Percentiles rank a stretch among this genome's conserved stretches.
These are phyloP conservation scores for Zygoascus biomembranicola DNA, from an alignment of 805 yeast species.

Conservation along the genomic window DNA sequence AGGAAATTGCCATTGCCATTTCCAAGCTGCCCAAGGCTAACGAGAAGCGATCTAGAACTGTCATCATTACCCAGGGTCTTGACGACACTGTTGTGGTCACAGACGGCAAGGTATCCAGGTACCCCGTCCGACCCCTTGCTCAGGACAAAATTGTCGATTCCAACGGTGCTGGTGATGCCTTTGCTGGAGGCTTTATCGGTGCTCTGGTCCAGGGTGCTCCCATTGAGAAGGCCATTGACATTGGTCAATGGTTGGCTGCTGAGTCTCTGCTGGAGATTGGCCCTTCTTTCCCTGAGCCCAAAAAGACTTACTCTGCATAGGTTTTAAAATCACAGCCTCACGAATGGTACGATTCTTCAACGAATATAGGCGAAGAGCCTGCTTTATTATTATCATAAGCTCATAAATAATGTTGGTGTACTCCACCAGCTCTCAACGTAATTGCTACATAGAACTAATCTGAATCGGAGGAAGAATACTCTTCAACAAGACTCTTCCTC, in stretches of 20 bases:
- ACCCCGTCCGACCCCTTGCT: constrained; percentile 66
- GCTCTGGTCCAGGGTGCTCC: constrained; percentile 70
- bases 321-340: not conserved
- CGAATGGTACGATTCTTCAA: not conserved
- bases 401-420: not conserved
- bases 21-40: constrained; percentile 73
- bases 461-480: not conserved
- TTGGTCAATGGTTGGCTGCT: constrained; percentile 96
- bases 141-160: constrained; percentile 71
- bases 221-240: constrained; percentile 52
- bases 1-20: constrained; percentile 71
- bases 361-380: not conserved
- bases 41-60: constrained; percentile 64
- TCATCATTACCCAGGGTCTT: constrained; percentile 90
- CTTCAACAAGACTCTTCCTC: not conserved
- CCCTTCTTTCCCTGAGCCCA: constrained; percentile 81
- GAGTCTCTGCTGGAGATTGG: constrained; percentile 89
- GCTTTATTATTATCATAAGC: not conserved
- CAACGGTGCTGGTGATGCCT: constrained; percentile 99
- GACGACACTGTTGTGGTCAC: constrained; percentile 80
- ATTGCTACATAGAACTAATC: not conserved
- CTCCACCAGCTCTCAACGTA: not conserved
- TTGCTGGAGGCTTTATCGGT: constrained; percentile 93
- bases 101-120: constrained; percentile 40
- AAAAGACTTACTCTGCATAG: constrained; percentile 8